A percentile compares a stretch with the other conserved stretches of the same genome.
Evolutionary conservation across 129 eudicot genomes (phyloP).

Genomic region (Centaurea solstitialis): DNA sequence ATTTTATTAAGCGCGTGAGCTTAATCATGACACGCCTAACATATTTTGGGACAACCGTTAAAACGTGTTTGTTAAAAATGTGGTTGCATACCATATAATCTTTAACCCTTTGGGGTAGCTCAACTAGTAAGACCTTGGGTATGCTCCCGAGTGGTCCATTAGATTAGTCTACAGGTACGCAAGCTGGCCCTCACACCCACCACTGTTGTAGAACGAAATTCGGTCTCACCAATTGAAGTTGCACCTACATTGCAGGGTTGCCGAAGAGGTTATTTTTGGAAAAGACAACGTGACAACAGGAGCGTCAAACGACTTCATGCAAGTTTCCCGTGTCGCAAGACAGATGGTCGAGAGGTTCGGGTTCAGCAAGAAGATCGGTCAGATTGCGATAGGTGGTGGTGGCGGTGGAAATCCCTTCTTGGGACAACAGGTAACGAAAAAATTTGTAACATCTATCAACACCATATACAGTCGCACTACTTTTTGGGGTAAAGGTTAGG

Average conservation of each 20-base stretch:
- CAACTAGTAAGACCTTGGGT: background rate
- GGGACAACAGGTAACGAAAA: slow-evolving; percentile 71
- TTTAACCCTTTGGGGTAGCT: background rate
- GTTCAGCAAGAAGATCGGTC: slow-evolving; percentile 96
- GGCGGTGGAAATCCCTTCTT: slow-evolving; percentile 97
- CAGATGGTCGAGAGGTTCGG: slow-evolving; percentile 99
- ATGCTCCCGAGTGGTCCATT: too few relatives aligned
- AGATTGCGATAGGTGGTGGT: slow-evolving; percentile 81
- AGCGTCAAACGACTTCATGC: slow-evolving; percentile 96
- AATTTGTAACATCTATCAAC: background rate
- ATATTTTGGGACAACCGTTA: too few relatives aligned
- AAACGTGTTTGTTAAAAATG: too few relatives aligned
- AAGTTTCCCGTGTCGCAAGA: slow-evolving; percentile 94
- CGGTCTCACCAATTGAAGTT: background rate
- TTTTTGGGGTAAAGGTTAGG: background rate
- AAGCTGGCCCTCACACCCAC: background rate
- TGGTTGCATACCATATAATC: too few relatives aligned
- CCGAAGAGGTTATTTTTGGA: slow-evolving; percentile 93
- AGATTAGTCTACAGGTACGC: background rate
- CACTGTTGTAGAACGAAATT: background rate
- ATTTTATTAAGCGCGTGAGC: background rate
- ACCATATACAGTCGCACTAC: background rate
- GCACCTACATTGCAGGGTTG: slow-evolving; percentile 55
- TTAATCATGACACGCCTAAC: too few relatives aligned
- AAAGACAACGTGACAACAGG: slow-evolving; percentile 88